Base-by-base conservation (phyloP, 2,329 filamentous ascomycete genomes). In the Apiospora phragmitis region DNA sequence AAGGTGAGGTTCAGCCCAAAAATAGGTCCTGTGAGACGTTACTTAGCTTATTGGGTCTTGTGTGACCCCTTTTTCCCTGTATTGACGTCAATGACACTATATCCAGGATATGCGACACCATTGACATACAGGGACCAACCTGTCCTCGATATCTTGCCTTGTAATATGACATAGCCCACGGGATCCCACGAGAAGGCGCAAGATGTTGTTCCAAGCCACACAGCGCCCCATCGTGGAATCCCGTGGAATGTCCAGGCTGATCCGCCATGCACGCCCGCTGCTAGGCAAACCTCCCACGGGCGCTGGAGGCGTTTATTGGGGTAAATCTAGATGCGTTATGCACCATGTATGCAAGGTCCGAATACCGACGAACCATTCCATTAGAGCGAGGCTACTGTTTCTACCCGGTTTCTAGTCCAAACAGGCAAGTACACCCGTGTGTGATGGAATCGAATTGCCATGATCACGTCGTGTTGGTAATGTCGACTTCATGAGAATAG, bases 241-340 rank as follows among this genome's bases (percentile, higher is more conserved):
- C 35, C 55, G 32, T 62, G 55, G 8, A 32, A 62, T 21, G 55
- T 6, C 32, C 18, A 38, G 55, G 55, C 32, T 14, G 55, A n/a
- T 32, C 55, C 32, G 35, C 24, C 55, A n/a, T 62, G 55, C 55
- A 62, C 21, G 55, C 11, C 55, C 55, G 18, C 32, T 62, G 55
- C 55, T 32, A 14, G 26, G 26, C 49, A 12, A 59, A 59, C 26
- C 51, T 62, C 32, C 32, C 21, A 16, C 55, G 55, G 55, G 32
- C 32, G 55, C 55, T 62, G 18, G 21, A 35, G 32, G 32, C 55
- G 55, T 62, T 62, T 38, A 62, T 62, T 38, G 55, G 55, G 55
- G 55, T 62, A 38, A 38, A 62, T 62, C 55, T 62, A 62, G 55
- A 62, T 62, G 55, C 55, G 55, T 62, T 62, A 62, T 62, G 55